A percentile compares a stretch with the other conserved stretches of the same genome.
Evolutionary conservation across 805 yeast genomes (phyloP).

Genomic region (Isabelozyma rhagii): DNA sequence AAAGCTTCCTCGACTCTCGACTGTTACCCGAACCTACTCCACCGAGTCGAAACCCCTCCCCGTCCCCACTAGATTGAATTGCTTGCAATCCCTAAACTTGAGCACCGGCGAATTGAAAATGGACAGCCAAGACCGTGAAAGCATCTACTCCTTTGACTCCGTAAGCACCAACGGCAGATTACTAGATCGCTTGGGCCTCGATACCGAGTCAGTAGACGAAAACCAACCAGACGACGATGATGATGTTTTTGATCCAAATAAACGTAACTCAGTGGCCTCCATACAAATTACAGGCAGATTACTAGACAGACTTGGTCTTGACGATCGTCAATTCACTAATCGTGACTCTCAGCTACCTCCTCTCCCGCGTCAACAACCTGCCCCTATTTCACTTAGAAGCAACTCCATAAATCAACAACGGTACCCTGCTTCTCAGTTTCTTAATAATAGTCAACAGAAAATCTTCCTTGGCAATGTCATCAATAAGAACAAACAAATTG

Average conservation of each 20-base stretch:
- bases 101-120: not conserved
- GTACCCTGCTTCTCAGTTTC: not conserved
- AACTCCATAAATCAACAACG: not conserved
- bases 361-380: constrained; percentile 1
- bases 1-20: too few relatives aligned
- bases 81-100: not conserved
- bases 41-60: not conserved
- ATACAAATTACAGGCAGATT: constrained; percentile 28
- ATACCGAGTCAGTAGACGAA: constrained; percentile 10
- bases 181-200: constrained; percentile 34
- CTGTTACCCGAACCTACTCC: too few relatives aligned
- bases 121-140: constrained; percentile 23
- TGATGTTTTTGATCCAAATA: constrained; percentile 7
- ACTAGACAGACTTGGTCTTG: constrained; percentile 25
- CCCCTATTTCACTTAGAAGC: not conserved
- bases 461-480: not conserved
- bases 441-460: not conserved
- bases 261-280: constrained; percentile 18
- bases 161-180: constrained; percentile 42
- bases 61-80: not conserved
- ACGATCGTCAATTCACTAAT: constrained; percentile 9
- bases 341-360: not conserved
- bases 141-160: constrained; percentile 43
- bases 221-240: constrained; percentile 5
- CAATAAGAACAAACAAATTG: not conserved